These are phyloP conservation scores for Colletotrichum karsti DNA, from an alignment of 2,329 filamentous ascomycete genomes.

Conservation along the genomic window DNA sequence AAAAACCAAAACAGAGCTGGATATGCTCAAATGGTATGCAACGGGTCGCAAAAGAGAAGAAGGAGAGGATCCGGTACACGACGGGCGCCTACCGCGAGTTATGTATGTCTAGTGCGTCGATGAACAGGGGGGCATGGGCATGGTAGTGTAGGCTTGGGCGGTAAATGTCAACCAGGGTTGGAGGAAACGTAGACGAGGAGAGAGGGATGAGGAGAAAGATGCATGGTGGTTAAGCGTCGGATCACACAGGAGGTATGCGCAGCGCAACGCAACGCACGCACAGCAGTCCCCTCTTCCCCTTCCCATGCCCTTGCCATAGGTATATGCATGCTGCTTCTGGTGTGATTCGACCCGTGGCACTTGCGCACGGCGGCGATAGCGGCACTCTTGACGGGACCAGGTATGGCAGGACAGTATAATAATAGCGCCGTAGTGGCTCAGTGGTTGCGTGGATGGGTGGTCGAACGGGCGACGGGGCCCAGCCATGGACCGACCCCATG, in stretches of 20 bases:
- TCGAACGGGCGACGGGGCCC: conserved; percentile 11
- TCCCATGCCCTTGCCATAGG: conserved; percentile 23
- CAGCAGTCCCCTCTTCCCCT: conserved; percentile 3
- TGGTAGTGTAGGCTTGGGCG: conserved; percentile 3
- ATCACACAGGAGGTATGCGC: conserved; percentile 26
- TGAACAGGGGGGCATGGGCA: conserved; percentile 23
- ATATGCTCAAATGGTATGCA: conserved; percentile 41
- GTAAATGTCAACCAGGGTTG: neutral
- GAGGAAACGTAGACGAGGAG: neutral
- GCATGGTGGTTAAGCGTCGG: conserved; percentile 24
- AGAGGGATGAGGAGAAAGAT: neutral
- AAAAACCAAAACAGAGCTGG: conserved; percentile 39
- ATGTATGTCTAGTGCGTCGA: conserved; percentile 48
- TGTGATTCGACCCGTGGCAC: conserved; percentile 27
- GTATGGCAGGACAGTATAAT: conserved; percentile 12
- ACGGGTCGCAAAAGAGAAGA: conserved; percentile 51
- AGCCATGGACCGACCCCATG: conserved; percentile 12
- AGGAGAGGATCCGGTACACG: conserved; percentile 40
- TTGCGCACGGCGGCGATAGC: conserved; percentile 19
- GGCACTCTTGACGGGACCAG: conserved; percentile 13
- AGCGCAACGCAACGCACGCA: conserved; percentile 20
- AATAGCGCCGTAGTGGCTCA: conserved; percentile 18
- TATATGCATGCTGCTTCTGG: conserved; percentile 27
- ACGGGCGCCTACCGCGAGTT: conserved; percentile 57
- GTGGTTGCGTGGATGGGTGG: conserved; percentile 15